Evolutionary conservation across 257 asterid species (phyloP), one percentile per base, ranked within the genome.

Genomic region (Solanum tarapatanum): DNA sequence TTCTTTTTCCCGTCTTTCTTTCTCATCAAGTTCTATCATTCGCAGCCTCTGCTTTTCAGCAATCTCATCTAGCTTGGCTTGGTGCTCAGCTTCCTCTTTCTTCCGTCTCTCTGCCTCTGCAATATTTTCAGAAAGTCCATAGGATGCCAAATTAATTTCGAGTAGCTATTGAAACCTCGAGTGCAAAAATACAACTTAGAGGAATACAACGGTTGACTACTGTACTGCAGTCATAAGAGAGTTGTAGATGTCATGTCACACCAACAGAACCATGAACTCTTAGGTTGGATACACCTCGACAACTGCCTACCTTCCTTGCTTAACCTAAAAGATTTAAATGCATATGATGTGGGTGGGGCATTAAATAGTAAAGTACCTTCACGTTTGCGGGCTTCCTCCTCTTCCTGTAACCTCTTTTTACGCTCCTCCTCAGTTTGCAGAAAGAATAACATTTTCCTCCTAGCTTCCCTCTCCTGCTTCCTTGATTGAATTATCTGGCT

Each of bases 41-140:
- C 96, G 90, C 70, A 89, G 95, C 91, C 97, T 94, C 93, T 94
- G 97, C 90, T 90, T 94, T 89, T 93, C 95, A 21, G 98, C 98
- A 35, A 95, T 91, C 91, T 91, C 98, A 69, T 94, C 98, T 88
- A 94, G 87, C 92, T 91, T 95, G 16, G 98, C 96, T 87, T 91
- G 91, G 51, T 88, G 90, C 84, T 95, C 98, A 19, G 96, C 96
- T 72, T 95, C 97, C 88, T 93, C 98, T 87, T 91, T 93, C 92
- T 90, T 93, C 72, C 89, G 90, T 89, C 92, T 92, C 94, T 95
- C 98, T 82, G 90, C 90, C 90, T 95, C 98, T 93, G 94, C 88
- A 88, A 88, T 84, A 77, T 75, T 43, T 14, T 48, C 39, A 43
- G 26, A 79, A 79, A 79, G 26, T 79, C 64, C 84, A 45, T 26